phyloP scores from a whole-genome alignment of 148 eudicot genomes.

The Fallopia convolvulus region DNA sequence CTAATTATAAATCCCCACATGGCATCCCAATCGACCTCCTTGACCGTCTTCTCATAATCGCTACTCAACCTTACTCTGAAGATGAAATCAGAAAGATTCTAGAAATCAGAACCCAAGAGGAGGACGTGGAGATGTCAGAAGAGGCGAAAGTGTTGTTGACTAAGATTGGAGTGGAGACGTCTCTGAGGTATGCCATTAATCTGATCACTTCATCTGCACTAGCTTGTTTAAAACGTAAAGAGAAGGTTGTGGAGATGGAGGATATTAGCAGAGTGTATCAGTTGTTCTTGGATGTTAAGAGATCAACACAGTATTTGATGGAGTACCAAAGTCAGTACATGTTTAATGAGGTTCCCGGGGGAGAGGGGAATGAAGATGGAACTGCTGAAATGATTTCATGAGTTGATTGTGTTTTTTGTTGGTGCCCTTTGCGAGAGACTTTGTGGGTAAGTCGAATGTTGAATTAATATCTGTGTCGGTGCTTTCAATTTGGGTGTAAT shows the following conservation, averaged over 20 bases:
- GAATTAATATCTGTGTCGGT: constrained; percentile 2
- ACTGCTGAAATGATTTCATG: constrained; percentile 36
- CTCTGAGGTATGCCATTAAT: constrained; percentile 79
- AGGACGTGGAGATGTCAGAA: constrained; percentile 90
- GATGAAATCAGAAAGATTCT: constrained; percentile 82
- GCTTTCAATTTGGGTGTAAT: not conserved
- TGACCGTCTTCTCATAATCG: constrained; percentile 79
- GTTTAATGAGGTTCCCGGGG: constrained; percentile 68
- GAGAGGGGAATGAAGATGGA: constrained; percentile 41
- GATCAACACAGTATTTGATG: constrained; percentile 94
- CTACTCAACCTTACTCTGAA: constrained; percentile 78
- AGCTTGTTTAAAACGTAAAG: constrained; percentile 86
- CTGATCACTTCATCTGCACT: constrained; percentile 73
- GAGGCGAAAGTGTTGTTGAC: constrained; percentile 76
- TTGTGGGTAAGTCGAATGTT: not conserved
- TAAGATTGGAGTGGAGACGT: constrained; percentile 80
- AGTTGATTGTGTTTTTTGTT: not conserved
- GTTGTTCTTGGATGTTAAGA: constrained; percentile 84
- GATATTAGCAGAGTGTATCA: constrained; percentile 78
- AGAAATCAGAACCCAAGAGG: constrained; percentile 86
- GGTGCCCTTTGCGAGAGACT: not conserved
- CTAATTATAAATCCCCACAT: constrained; percentile 87
- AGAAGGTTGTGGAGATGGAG: constrained; percentile 81
- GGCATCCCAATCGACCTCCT: constrained; percentile 93
- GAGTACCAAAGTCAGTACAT: constrained; percentile 87